These are phyloP conservation scores for Botrytis elliptica DNA, from an alignment of 2,329 filamentous ascomycete species.

Conservation along the genomic window DNA sequence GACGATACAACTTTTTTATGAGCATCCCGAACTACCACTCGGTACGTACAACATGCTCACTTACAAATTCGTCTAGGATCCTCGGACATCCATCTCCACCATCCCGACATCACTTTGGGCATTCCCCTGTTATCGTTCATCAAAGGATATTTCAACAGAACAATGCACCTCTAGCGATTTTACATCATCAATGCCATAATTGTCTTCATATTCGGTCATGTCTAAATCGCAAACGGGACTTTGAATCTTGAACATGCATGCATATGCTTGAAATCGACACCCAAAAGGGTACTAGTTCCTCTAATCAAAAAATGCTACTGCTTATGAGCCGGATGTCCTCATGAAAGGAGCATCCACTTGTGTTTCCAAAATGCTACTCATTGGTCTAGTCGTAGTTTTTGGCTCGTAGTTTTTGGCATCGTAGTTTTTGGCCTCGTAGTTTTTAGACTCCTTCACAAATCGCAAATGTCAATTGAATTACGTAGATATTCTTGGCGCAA, in stretches of 20 bases:
- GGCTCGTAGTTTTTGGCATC: not conserved
- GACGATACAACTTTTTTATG: slow-evolving; percentile 11
- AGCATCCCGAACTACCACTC: not conserved
- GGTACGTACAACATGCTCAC: slow-evolving; percentile 4
- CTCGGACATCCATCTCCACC: not conserved
- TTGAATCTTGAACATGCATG: not conserved
- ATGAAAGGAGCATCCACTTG: not conserved
- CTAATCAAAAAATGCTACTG: not conserved
- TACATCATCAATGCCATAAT: slow-evolving; percentile 13
- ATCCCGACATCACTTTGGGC: not conserved
- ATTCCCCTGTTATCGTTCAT: not conserved
- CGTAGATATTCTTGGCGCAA: not conserved
- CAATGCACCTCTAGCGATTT: slow-evolving; percentile 5
- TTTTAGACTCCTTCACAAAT: not conserved
- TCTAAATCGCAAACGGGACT: not conserved
- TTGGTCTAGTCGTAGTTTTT: not conserved
- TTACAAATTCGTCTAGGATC: not conserved
- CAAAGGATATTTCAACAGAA: slow-evolving; percentile 8
- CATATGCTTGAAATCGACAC: too few relatives aligned
- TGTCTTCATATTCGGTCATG: not conserved
- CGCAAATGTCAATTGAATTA: not conserved
- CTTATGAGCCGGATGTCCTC: not conserved
- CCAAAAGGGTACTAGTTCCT: not conserved
- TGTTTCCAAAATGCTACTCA: too few relatives aligned
- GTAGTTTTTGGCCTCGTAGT: not conserved